Conservation (phyloP, 129 eudicot genomes). For the Heracleum sosnowskyi region DNA sequence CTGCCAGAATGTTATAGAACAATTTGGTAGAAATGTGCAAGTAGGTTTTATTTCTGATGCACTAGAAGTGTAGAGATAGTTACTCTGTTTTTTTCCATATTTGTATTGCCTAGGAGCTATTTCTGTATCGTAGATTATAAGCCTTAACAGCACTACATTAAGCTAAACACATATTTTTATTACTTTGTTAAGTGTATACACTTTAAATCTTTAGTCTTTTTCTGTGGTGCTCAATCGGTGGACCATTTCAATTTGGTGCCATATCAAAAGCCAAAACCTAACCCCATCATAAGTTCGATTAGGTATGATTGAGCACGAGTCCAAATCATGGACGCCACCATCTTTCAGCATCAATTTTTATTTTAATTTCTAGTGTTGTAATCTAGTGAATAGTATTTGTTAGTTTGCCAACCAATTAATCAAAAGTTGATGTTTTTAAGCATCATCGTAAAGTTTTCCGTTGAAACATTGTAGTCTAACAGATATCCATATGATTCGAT, state of each 20-base stretch:
- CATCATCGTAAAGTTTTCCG: no score
- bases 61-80: background rate
- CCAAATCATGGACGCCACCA: constrained; percentile 19
- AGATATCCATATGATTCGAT: no score
- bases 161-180: background rate
- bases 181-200: background rate
- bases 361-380: background rate
- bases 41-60: background rate
- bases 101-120: background rate
- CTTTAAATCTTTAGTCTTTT: background rate
- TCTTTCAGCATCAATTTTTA: constrained; percentile 14
- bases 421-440: no score
- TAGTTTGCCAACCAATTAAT: no score
- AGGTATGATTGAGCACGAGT: constrained; percentile 24
- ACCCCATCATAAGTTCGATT: constrained; percentile 19
- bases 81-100: background rate
- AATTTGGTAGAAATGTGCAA: background rate
- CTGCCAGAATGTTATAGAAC: background rate
- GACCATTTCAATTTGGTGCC: constrained; percentile 22
- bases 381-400: background rate
- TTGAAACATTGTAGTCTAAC: no score
- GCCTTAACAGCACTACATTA: background rate
- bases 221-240: background rate
- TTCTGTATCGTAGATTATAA: background rate
- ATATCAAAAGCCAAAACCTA: constrained; percentile 2